These are phyloP conservation scores for Taiwanofungus camphoratus DNA, from an alignment of 1,284 basidiomycete species.

Conservation along the genomic window DNA sequence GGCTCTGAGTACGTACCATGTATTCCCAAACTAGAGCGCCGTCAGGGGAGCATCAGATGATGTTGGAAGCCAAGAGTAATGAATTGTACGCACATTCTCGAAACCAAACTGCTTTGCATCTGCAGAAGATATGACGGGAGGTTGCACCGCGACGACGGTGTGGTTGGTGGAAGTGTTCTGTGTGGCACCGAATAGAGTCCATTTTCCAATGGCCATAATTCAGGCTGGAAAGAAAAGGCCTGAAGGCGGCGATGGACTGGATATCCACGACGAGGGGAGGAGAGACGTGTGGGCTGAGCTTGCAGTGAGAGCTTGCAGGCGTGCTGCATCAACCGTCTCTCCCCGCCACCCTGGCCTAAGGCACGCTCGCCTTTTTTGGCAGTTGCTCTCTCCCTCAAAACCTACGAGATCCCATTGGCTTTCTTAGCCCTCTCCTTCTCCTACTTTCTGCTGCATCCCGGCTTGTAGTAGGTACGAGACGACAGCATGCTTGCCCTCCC, in stretches of 20 bases:
- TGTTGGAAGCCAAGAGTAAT: constrained; percentile 5
- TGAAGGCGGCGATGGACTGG: constrained; percentile 9
- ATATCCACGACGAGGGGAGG: constrained; percentile 4
- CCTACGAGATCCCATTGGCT: too few relatives aligned
- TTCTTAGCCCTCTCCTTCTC: too few relatives aligned
- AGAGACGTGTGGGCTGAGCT: too few relatives aligned
- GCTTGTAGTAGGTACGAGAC: too few relatives aligned
- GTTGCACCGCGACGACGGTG: constrained; percentile 16
- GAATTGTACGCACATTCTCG: constrained; percentile 70
- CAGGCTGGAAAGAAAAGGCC: too few relatives aligned
- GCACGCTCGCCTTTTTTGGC: too few relatives aligned
- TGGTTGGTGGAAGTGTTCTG: constrained; percentile 13
- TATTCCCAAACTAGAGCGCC: constrained; percentile 69
- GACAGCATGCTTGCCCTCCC: too few relatives aligned
- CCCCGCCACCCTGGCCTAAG: too few relatives aligned
- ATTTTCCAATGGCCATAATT: constrained; percentile 26
- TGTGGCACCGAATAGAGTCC: constrained; percentile 22
- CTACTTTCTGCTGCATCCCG: too few relatives aligned
- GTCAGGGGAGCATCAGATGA: constrained; percentile 6
- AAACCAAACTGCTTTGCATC: constrained; percentile 84
- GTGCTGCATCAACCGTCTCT: too few relatives aligned
- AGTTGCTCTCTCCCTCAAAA: too few relatives aligned
- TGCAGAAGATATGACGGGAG: constrained; percentile 39
- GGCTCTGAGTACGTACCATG: constrained; percentile 47
- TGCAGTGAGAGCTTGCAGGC: too few relatives aligned